These are phyloP conservation scores for Dioscorea alata DNA, from an alignment of 106 monocot genomes.

Conservation along the genomic window DNA sequence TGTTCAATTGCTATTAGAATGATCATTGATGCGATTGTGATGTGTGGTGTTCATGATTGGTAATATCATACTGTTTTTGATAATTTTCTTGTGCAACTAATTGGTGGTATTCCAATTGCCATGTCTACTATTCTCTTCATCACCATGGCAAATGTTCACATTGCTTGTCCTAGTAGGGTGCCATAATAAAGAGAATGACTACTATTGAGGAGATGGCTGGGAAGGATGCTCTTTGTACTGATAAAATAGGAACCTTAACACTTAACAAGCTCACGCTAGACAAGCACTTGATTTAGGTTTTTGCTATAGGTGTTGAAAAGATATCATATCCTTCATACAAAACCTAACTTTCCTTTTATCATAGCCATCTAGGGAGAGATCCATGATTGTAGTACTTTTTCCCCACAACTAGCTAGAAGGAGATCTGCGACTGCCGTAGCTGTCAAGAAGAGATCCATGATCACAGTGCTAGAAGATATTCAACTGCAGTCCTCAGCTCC, in stretches of 20 bases:
- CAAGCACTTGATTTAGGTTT: slow-evolving; percentile 42
- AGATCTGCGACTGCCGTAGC: no score
- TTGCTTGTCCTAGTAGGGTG: slow-evolving; percentile 21
- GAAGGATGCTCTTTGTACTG: slow-evolving; percentile 51
- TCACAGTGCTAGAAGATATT: no score
- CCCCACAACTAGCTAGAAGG: no score
- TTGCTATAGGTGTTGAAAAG: no score
- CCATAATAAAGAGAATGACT: slow-evolving; percentile 55
- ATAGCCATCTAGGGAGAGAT: no score
- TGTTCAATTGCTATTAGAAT: slow-evolving; percentile 50
- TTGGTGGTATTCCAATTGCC: no score
- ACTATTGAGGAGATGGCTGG: slow-evolving; percentile 64
- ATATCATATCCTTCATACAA: no score
- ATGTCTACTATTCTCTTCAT: no score
- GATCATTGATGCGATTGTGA: slow-evolving; percentile 38
- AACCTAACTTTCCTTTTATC: no score
- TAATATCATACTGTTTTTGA: slow-evolving; percentile 33
- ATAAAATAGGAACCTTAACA: slow-evolving; percentile 56
- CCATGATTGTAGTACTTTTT: no score
- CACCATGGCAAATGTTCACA: slow-evolving; percentile 39
- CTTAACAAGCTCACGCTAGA: slow-evolving; percentile 52
- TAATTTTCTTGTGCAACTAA: slow-evolving; percentile 35
- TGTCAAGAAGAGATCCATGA: no score
- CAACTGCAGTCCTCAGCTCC: no score
- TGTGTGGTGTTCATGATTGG: slow-evolving; percentile 25